Percentiles rank a stretch among this genome's conserved stretches.
These are phyloP conservation scores for Phyllosticta paracitricarpa DNA, from an alignment of 2,329 filamentous ascomycete genomes.

Conservation along the genomic window DNA sequence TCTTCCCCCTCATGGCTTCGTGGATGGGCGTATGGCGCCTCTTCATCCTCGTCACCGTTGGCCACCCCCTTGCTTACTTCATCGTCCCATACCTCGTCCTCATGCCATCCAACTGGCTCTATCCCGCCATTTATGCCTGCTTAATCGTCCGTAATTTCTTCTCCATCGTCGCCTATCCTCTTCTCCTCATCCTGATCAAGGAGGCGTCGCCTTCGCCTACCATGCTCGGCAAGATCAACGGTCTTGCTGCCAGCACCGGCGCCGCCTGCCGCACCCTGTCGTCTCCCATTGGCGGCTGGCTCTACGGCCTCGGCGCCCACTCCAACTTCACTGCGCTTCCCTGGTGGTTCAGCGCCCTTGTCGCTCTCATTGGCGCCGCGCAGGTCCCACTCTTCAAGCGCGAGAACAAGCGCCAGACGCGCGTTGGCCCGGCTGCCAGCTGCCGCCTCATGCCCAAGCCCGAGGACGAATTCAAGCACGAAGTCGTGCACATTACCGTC, in stretches of 20 bases:
- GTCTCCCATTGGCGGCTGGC: conserved; percentile 55
- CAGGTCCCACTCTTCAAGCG: conserved; percentile 48
- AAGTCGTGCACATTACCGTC: conserved; percentile 15
- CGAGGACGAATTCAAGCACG: conserved; percentile 10
- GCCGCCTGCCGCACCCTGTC: conserved; percentile 61
- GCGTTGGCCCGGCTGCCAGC: conserved; percentile 23
- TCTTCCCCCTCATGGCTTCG: conserved; percentile 57
- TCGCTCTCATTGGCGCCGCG: conserved; percentile 45
- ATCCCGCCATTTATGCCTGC: conserved; percentile 55
- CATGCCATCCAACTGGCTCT: conserved; percentile 44
- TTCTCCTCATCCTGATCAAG: conserved; percentile 62
- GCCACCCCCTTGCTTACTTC: conserved; percentile 59
- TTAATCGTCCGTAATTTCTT: conserved; percentile 56
- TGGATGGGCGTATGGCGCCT: conserved; percentile 58
- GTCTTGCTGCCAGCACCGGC: conserved; percentile 61
- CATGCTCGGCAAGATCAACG: conserved; percentile 61
- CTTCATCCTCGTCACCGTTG: conserved; percentile 53
- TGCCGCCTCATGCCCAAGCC: conserved; percentile 20
- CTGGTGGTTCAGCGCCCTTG: conserved; percentile 50
- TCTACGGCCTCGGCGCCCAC: conserved; percentile 53
- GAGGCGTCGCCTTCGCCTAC: conserved; percentile 55
- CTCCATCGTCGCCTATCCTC: conserved; percentile 58
- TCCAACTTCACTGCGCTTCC: conserved; percentile 51
- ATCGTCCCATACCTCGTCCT: conserved; percentile 58
- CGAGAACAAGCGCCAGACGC: conserved; percentile 34